Evolutionary conservation across 495 filamentous ascomycete species (phyloP).

Genomic region (Aspergillus wentii): DNA sequence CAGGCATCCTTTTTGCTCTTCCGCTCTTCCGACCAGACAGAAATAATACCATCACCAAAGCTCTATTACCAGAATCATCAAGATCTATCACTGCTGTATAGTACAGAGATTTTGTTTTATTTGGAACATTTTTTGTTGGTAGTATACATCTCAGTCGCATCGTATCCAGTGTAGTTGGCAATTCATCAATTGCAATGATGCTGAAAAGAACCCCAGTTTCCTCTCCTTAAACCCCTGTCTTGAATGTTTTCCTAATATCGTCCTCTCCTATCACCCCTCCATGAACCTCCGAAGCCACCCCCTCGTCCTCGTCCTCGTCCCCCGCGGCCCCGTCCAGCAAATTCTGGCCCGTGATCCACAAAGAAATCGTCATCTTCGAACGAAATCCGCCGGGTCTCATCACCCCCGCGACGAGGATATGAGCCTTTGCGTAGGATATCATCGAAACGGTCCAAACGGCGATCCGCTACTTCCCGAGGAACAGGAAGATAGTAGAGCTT

Average conservation of each 20-base stretch:
- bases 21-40: too few relatives aligned
- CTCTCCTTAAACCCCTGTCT: too few relatives aligned
- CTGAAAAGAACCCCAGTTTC: too few relatives aligned
- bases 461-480: slow-evolving; percentile 43
- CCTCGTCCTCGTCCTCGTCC: slow-evolving; percentile 28
- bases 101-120: too few relatives aligned
- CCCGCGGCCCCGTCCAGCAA: slow-evolving; percentile 30
- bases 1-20: too few relatives aligned
- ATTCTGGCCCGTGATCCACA: slow-evolving; percentile 73
- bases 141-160: too few relatives aligned
- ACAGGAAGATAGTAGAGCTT: slow-evolving; percentile 65
- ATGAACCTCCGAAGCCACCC: slow-evolving; percentile 28
- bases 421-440: slow-evolving; percentile 42
- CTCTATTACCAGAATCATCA: too few relatives aligned
- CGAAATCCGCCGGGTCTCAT: slow-evolving; percentile 67
- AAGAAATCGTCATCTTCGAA: slow-evolving; percentile 70
- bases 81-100: too few relatives aligned
- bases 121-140: too few relatives aligned
- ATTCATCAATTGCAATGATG: too few relatives aligned
- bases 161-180: too few relatives aligned
- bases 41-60: not conserved
- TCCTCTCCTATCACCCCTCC: slow-evolving; percentile 25
- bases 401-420: slow-evolving; percentile 44
- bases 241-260: too few relatives aligned
- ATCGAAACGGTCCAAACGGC: slow-evolving; percentile 63